A percentile compares a stretch with the other conserved stretches of the same genome.
Evolutionary conservation across 768 basidiomycete genomes (phyloP).

Genomic region (Pilatotrama ljubarskyi): DNA sequence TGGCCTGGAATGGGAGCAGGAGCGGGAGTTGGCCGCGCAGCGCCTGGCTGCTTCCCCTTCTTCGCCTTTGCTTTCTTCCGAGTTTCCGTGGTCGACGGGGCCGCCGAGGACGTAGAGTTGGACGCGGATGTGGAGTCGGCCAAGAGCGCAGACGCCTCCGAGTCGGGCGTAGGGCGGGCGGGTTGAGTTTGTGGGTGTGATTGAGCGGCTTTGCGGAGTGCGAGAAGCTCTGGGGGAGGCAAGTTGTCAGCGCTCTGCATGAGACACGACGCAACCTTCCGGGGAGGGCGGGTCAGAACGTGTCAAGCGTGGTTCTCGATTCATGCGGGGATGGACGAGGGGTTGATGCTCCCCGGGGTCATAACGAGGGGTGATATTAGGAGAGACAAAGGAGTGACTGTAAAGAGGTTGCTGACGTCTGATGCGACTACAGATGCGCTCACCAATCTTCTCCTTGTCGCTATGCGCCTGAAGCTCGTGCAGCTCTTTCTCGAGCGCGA

Average conservation of each 20-base stretch:
- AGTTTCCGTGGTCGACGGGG: neutral
- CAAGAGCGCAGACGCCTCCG: neutral
- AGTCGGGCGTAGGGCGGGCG: neutral
- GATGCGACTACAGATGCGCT: conserved; percentile 9
- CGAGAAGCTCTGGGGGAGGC: conserved; percentile 12
- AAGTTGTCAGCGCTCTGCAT: neutral
- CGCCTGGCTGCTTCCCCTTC: neutral
- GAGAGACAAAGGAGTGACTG: neutral
- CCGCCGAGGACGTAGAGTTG: neutral
- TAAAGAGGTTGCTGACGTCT: neutral
- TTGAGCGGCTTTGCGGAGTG: conserved; percentile 17
- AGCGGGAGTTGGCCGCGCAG: neutral
- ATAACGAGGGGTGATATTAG: neutral
- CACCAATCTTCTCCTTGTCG: conserved; percentile 45
- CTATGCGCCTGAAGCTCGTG: conserved; percentile 40
- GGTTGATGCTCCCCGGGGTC: neutral
- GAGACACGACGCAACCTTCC: neutral
- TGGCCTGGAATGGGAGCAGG: neutral
- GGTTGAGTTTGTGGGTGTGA: neutral
- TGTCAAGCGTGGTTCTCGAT: neutral
- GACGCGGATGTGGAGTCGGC: neutral
- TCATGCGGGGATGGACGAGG: neutral
- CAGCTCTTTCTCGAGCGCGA: conserved; percentile 43
- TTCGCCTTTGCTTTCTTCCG: conserved; percentile 15
- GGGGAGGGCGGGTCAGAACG: neutral